Conservation (phyloP, 2,329 filamentous ascomycete species). For the Colletotrichum tropicicola region DNA sequence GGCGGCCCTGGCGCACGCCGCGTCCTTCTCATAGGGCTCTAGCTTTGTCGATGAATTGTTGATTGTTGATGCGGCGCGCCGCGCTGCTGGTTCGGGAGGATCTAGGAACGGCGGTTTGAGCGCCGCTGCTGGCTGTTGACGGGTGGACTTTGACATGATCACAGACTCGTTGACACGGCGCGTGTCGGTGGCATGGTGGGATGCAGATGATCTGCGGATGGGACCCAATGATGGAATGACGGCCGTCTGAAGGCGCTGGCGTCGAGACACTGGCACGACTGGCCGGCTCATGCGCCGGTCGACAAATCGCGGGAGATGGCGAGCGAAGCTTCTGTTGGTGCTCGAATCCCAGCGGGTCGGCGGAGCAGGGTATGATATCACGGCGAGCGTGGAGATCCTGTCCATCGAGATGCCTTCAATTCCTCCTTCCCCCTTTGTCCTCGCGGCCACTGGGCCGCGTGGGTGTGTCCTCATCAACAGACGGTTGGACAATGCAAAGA, state of each 20-base stretch:
- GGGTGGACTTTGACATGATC: neutral
- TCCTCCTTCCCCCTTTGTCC: slow-evolving; percentile 4
- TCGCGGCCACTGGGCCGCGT: too few relatives aligned
- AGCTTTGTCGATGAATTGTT: neutral
- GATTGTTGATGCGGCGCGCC: neutral
- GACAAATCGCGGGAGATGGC: slow-evolving; percentile 7
- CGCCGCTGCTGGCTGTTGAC: neutral
- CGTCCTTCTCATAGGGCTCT: neutral
- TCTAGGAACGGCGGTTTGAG: slow-evolving; percentile 15
- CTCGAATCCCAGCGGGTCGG: neutral
- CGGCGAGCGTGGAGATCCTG: neutral
- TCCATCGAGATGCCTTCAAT: slow-evolving; percentile 5
- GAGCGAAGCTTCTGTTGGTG: neutral
- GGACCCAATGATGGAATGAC: slow-evolving; percentile 6
- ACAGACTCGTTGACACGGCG: neutral
- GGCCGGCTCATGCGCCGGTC: neutral
- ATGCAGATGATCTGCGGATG: slow-evolving; percentile 14
- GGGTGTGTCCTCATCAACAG: too few relatives aligned
- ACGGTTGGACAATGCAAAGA: too few relatives aligned
- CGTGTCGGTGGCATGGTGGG: neutral
- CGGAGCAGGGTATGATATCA: slow-evolving; percentile 20
- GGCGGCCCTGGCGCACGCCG: neutral
- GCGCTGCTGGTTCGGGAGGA: neutral
- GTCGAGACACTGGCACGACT: slow-evolving; percentile 9
- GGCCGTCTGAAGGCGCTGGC: slow-evolving; percentile 12